These are phyloP conservation scores for Clonostachys chloroleuca DNA, from an alignment of 2,329 filamentous ascomycete genomes.

Conservation along the genomic window DNA sequence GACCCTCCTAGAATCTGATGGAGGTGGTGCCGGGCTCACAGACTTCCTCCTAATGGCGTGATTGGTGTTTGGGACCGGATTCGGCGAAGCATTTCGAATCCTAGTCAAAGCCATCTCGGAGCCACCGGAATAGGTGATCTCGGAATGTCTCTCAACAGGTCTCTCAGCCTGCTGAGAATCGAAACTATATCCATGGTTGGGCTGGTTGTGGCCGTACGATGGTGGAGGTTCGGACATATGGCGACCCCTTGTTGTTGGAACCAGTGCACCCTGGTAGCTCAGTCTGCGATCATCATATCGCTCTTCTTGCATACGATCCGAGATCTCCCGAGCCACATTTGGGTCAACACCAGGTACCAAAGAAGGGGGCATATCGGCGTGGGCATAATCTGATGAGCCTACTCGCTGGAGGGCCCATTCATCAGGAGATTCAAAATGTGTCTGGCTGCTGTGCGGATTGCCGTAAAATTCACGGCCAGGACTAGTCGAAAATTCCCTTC, in stretches of 20 bases:
- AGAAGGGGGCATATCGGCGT: constrained; percentile 48
- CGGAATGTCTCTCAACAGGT: not conserved
- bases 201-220: constrained; percentile 16
- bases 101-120: constrained; percentile 3
- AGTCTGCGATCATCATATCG: constrained; percentile 39
- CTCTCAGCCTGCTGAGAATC: constrained; percentile 9
- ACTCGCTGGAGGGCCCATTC: not conserved
- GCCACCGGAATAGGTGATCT: constrained; percentile 28
- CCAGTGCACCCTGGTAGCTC: constrained; percentile 29
- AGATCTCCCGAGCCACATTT: constrained; percentile 48
- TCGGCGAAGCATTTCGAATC: constrained; percentile 25
- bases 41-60: constrained; percentile 66
- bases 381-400: constrained; percentile 25
- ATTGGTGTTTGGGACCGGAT: constrained; percentile 32
- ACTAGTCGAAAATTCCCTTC: constrained; percentile 2
- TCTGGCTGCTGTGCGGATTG: not conserved
- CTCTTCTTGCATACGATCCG: constrained; percentile 53
- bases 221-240: constrained; percentile 22
- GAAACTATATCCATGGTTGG: constrained; percentile 17
- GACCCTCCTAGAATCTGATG: constrained; percentile 39
- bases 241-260: constrained; percentile 26
- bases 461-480: constrained; percentile 3
- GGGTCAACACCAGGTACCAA: constrained; percentile 60
- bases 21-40: constrained; percentile 63
- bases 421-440: not conserved